Conservation (phyloP, 2,329 filamentous ascomycete genomes). For the Trichoderma cornu-damae region DNA sequence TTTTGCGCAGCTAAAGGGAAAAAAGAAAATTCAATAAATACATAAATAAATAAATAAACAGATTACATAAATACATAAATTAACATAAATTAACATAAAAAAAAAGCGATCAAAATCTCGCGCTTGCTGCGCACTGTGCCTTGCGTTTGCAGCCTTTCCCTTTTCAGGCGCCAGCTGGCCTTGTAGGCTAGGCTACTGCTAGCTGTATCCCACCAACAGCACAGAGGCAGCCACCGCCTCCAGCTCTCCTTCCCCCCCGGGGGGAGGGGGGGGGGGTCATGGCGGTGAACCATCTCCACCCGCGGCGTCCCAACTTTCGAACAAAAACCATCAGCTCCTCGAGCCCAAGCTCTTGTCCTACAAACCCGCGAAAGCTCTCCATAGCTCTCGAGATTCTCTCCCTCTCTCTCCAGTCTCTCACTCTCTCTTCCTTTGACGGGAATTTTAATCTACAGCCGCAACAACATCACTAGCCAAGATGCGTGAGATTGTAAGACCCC, state of each 20-base stretch:
- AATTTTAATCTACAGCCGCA: conserved; percentile 24
- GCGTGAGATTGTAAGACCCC: conserved; percentile 62
- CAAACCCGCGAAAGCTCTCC: conserved; percentile 33
- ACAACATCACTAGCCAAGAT: conserved; percentile 43
- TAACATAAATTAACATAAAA: too few species aligned
- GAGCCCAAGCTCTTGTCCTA: conserved; percentile 18
- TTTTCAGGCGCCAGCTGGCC: background rate
- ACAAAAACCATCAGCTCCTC: conserved; percentile 16
- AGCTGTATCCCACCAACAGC: too few species aligned
- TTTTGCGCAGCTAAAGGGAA: too few species aligned
- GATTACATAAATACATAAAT: too few species aligned
- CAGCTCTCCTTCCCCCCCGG: conserved; percentile 6
- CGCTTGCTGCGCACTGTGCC: background rate
- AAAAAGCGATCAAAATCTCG: too few species aligned
- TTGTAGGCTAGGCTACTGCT: too few species aligned
- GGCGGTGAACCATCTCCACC: conserved; percentile 27
- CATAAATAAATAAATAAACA: too few species aligned
- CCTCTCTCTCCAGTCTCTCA: conserved; percentile 16
- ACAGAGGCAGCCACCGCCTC: background rate
- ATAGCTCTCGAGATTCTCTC: conserved; percentile 31
- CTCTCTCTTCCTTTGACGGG: conserved; percentile 17
- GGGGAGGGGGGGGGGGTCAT: conserved; percentile 19
- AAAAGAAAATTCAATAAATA: too few species aligned
- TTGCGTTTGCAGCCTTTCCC: background rate
- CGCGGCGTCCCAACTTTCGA: conserved; percentile 1